Conservation (phyloP, 352 stramenopile species). For the Pelagophyceae sp. region DNA sequence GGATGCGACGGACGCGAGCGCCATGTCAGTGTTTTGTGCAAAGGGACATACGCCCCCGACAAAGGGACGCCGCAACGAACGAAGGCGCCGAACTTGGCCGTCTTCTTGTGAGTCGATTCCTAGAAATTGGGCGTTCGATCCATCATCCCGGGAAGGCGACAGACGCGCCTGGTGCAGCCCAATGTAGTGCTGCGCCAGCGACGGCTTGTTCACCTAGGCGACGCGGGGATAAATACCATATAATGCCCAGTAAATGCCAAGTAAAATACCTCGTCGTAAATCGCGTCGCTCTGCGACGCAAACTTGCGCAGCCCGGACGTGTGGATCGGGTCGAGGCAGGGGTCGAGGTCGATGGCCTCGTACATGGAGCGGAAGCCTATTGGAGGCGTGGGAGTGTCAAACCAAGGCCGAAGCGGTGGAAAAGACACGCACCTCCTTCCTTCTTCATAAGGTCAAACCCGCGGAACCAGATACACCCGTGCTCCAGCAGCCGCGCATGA, state of each 20-base stretch:
- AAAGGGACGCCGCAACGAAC: too few species aligned
- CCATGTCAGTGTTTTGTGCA: too few species aligned
- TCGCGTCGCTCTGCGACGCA: slow-evolving; percentile 52
- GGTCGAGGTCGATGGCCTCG: slow-evolving; percentile 50
- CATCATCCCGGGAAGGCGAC: too few species aligned
- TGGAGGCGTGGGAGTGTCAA: too few species aligned
- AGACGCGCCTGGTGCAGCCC: slow-evolving; percentile 56
- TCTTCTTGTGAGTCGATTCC: slow-evolving; percentile 59
- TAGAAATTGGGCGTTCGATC: too few species aligned
- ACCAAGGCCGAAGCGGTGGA: slow-evolving; percentile 58
- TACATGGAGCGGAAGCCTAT: slow-evolving; percentile 51
- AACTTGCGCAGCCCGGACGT: slow-evolving; percentile 57
- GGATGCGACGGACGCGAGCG: too few species aligned
- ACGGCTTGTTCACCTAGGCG: slow-evolving; percentile 50
- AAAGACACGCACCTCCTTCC: slow-evolving; percentile 45
- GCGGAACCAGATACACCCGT: slow-evolving; percentile 56
- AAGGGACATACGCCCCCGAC: too few species aligned
- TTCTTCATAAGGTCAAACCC: slow-evolving; percentile 56
- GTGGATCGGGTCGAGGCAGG: slow-evolving; percentile 62
- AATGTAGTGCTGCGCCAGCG: slow-evolving; percentile 55
- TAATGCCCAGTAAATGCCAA: too few species aligned
- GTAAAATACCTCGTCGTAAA: slow-evolving; percentile 67
- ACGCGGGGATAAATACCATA: not conserved
- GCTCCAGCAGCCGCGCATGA: slow-evolving; percentile 43
- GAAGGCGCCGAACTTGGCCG: slow-evolving; percentile 56